Evolutionary conservation across 2,329 filamentous ascomycete genomes (phyloP).

Genomic region (Diaporthe sp.): DNA sequence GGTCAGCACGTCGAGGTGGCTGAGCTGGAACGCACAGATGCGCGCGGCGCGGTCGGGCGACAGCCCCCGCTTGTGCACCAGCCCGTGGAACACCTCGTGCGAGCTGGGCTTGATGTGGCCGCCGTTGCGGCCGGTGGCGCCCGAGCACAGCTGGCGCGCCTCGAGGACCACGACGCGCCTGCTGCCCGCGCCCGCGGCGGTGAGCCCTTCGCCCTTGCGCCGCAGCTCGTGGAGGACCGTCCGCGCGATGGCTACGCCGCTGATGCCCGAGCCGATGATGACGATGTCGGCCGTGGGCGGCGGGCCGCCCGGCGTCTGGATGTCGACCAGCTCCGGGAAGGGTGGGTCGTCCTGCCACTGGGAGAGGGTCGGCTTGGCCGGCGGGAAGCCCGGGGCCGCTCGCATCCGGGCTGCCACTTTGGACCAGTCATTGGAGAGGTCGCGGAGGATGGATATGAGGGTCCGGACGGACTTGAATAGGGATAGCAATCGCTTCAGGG

Average conservation of each 20-base stretch:
- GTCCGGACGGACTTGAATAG: conserved; percentile 34
- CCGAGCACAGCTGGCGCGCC: conserved; percentile 62
- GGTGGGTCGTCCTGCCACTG: conserved; percentile 63
- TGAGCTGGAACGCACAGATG: conserved; percentile 59
- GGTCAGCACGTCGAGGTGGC: conserved; percentile 55
- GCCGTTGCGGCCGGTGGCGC: conserved; percentile 68
- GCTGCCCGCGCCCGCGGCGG: no score
- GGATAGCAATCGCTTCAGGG: conserved; percentile 10
- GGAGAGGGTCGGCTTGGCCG: conserved; percentile 56
- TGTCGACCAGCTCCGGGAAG: conserved; percentile 56
- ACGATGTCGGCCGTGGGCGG: conserved; percentile 37
- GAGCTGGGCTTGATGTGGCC: conserved; percentile 63
- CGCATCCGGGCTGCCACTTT: conserved; percentile 16
- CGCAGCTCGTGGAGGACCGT: conserved; percentile 41
- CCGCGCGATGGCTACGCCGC: conserved; percentile 58
- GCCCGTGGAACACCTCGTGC: conserved; percentile 55
- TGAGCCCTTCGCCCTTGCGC: not conserved
- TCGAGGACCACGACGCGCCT: conserved; percentile 63
- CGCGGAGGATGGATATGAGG: conserved; percentile 32
- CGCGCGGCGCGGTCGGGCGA: conserved; percentile 52
- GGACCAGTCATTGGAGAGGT: conserved; percentile 36
- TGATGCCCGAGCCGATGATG: conserved; percentile 63
- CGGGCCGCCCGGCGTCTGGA: conserved; percentile 45
- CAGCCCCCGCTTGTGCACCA: conserved; percentile 47
- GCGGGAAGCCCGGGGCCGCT: conserved; percentile 55